Percentiles rank a stretch among this genome's conserved stretches.
Conservation (phyloP, 495 filamentous ascomycete species). For the Pseudomonodictys pantanalensis region DNA sequence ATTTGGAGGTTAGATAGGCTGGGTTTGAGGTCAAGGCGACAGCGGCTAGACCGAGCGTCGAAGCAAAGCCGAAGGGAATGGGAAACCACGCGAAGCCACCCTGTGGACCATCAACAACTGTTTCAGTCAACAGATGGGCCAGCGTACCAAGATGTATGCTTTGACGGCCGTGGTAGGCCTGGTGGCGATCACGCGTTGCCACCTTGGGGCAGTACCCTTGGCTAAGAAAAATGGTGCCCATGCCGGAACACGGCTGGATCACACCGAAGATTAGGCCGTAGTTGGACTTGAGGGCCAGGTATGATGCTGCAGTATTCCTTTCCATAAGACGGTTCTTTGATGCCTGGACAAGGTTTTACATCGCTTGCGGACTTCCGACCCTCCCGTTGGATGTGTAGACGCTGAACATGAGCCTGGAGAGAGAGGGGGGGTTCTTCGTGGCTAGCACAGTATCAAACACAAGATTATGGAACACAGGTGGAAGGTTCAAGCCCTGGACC, state of each 20-base stretch:
- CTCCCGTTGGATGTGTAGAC: too few species aligned
- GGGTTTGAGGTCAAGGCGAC: slow-evolving; percentile 75
- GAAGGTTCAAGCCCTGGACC: too few species aligned
- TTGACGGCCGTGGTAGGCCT: slow-evolving; percentile 50
- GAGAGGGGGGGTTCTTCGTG: too few species aligned
- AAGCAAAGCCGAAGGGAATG: slow-evolving; percentile 69
- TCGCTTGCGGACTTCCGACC: too few species aligned
- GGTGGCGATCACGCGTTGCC: slow-evolving; percentile 22
- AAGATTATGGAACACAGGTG: too few species aligned
- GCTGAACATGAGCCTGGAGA: too few species aligned
- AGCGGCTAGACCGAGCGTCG: slow-evolving; percentile 83
- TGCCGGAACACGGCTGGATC: slow-evolving; percentile 69
- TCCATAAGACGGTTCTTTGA: slow-evolving; percentile 69
- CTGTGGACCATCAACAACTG: too few species aligned
- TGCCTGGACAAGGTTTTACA: slow-evolving; percentile 66
- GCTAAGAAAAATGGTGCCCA: slow-evolving; percentile 70
- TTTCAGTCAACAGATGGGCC: too few species aligned
- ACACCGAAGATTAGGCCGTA: slow-evolving; percentile 92
- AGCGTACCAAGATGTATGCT: slow-evolving; percentile 84
- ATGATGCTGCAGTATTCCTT: slow-evolving; percentile 80
- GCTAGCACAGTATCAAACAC: too few species aligned
- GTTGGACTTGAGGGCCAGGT: slow-evolving; percentile 81
- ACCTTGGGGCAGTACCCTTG: slow-evolving; percentile 35
- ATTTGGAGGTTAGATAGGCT: slow-evolving; percentile 67
- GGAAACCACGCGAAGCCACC: slow-evolving; percentile 92